Base-by-base conservation (phyloP, 345 rosid genomes). In the Salix koriyanagi region DNA sequence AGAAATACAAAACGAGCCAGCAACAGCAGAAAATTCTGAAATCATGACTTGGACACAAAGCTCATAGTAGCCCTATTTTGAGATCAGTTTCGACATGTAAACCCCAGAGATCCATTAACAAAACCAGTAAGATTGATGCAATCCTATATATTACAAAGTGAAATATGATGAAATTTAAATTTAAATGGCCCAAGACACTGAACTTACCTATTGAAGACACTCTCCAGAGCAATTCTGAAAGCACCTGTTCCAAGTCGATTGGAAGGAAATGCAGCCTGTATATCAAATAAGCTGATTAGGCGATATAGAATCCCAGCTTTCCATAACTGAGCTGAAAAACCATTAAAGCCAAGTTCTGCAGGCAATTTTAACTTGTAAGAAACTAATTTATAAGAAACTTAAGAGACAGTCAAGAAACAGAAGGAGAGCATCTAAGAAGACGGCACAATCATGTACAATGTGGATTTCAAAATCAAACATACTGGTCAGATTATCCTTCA, bases 181-280 rank as follows among this genome's bases (percentile, higher is more conserved):
- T 37, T 21, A 69, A 52, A 44, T 78, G 30, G 52, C 42, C 54
- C 9, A 9, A 32, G 25, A 58, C 3, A 71, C 48, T 56, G 36
- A 76, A 10, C 68, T 69, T 58, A 87, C 90, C 86, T 84, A 74
- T 85, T 85, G 84, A 85, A 88, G 69, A 88, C 58, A 66, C 80
- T 82, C 61, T 85, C 85, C 58, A 85, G 61, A 36, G 88, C 86
- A 77, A 85, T 88, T 77, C 88, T 84, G 42, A 85, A 88, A 72
- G 90, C 86, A 62, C 90, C 87, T 80, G 82, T 72, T 73, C 90
- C 86, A 73, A 87, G 86, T 36, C 85, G 87, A 71, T 80, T 26
- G 1, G 86, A 64, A 11, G 87, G 81, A 72, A 85, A 88, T 50
- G 86, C 85, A 75, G 87, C 87, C 86, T 88, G 81, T 46, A 70